These are phyloP conservation scores for Myxozyma melibiosi DNA, from an alignment of 805 yeast genomes.

Conservation along the genomic window DNA sequence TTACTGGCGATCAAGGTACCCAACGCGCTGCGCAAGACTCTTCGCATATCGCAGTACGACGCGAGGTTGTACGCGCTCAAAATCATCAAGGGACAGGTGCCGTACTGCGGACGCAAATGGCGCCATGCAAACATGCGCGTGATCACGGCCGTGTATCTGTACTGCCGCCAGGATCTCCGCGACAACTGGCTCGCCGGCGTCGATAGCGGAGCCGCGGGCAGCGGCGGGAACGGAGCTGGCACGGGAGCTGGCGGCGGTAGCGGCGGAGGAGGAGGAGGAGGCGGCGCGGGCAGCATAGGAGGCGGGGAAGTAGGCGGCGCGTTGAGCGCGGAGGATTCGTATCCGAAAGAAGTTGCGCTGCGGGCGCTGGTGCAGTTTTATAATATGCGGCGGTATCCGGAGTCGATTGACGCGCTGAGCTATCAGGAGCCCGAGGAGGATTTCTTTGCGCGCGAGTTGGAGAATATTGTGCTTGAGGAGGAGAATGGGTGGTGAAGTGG, in stretches of 20 bases:
- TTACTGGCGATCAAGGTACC: conserved; percentile 61
- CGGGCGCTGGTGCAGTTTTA: conserved; percentile 78
- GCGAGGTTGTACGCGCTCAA: conserved; percentile 72
- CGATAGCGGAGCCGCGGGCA: conserved; percentile 56
- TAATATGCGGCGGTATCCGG: conserved; percentile 60
- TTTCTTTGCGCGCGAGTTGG: conserved; percentile 46
- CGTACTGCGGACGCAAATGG: conserved; percentile 95
- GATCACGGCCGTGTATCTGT: conserved; percentile 80
- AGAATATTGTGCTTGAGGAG: conserved; percentile 27
- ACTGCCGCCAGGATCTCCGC: conserved; percentile 67
- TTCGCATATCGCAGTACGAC: conserved; percentile 60
- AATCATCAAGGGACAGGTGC: conserved; percentile 75
- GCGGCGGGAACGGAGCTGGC: neutral
- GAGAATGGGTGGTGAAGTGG: neutral
- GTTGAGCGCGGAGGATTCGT: conserved; percentile 49
- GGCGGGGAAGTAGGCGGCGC: neutral
- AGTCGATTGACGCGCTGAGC: conserved; percentile 58
- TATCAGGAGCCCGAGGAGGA: conserved; percentile 49
- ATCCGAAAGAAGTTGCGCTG: conserved; percentile 82
- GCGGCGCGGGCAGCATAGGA: neutral
- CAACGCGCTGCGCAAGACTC: conserved; percentile 54
- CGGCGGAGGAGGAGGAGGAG: conserved; percentile 55
- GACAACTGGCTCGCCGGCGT: conserved; percentile 90
- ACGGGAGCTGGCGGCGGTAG: conserved; percentile 60
- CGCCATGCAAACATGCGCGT: conserved; percentile 87